Base-by-base conservation (phyloP, 2,329 filamentous ascomycete species). In the Ophiostoma tasmaniense region DNA sequence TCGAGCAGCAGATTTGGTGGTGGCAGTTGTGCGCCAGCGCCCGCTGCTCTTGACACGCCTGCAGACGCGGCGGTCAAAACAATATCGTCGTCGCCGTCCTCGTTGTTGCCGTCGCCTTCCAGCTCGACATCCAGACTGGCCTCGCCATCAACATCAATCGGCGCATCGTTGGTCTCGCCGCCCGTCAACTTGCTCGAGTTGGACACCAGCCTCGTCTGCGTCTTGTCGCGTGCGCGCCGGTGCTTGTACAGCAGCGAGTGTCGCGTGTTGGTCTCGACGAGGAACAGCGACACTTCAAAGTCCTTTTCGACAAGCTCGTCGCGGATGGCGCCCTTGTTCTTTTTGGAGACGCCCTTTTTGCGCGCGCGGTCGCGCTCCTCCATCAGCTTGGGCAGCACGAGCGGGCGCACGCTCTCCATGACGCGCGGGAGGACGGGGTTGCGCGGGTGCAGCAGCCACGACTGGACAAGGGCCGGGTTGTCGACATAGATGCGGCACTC, bases 401-500 rank as follows among this genome's bases (percentile, higher is more conserved):
- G 83, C 0, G 93, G 94, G 11, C 91, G 90, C 67, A 98, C 89
- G 71, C 89, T 90, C 76, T 92, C 87, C 70, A 99, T 93, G 74
- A 98, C 89, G 72, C 89, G 90, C 52, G 90, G 88, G 17, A 99
- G 85, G 20, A 94, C 85, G 3, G 91, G 88, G 74, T 93, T 83
- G 72, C 89, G 87, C 45, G 90, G 84, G 74, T 90, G 90, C 73
- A 97, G 85, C 22, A 99, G 86, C 88, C 96, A 97, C 75, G 89
- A 89, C 73, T 92, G 87, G 30, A 88, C 87, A 71, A 97, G 87
- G 14, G 90, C 87, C 0, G 95, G 95, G 74, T 94, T 93, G 73
- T 98, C 94, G 64, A 97, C 87, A 79, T 98, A 98, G 73, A 99
- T 95, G 73, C 93, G 93, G 73, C 92, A 93, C 83, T 99, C 95